Conservation (phyloP, 1,284 basidiomycete species). For the Coniferiporia sulphurascens region DNA sequence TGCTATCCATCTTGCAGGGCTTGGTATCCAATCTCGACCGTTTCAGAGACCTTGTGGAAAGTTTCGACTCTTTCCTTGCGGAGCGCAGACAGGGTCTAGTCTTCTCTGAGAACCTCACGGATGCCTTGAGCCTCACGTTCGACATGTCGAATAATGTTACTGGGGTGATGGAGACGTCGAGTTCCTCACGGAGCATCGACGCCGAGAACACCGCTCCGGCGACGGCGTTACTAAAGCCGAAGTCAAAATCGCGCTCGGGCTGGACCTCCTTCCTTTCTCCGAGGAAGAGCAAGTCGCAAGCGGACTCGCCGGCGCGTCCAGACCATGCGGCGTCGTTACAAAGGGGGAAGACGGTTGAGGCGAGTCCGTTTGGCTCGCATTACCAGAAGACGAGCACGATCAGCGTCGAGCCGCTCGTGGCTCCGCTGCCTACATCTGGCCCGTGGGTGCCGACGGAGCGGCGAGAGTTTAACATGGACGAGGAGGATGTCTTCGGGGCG, state of each 20-base stretch:
- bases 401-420: slow-evolving; percentile 66
- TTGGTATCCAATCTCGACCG: slow-evolving; percentile 75
- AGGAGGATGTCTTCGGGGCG: slow-evolving; percentile 64
- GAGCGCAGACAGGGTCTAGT: slow-evolving; percentile 88
- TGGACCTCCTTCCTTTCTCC: slow-evolving; percentile 78
- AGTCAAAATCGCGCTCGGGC: slow-evolving; percentile 51
- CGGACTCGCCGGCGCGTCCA: slow-evolving; percentile 26
- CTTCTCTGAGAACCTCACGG: slow-evolving; percentile 90
- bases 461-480: slow-evolving; percentile 47
- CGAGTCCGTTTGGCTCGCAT: slow-evolving; percentile 81
- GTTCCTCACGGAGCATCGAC: slow-evolving; percentile 16
- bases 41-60: slow-evolving; percentile 67
- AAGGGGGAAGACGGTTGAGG: slow-evolving; percentile 43
- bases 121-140: slow-evolving; percentile 74
- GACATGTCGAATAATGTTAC: slow-evolving; percentile 48
- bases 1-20: slow-evolving; percentile 75
- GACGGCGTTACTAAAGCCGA: slow-evolving; percentile 40
- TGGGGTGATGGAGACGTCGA: slow-evolving; percentile 21
- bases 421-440: slow-evolving; percentile 51
- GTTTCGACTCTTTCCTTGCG: slow-evolving; percentile 81
- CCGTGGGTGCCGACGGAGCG: slow-evolving; percentile 56
- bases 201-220: slow-evolving; percentile 25
- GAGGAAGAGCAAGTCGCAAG: slow-evolving; percentile 38
- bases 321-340: slow-evolving; percentile 39
- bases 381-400: slow-evolving; percentile 77